These are phyloP conservation scores for Agrocybe praecox DNA, from an alignment of 768 basidiomycete genomes.

Conservation along the genomic window DNA sequence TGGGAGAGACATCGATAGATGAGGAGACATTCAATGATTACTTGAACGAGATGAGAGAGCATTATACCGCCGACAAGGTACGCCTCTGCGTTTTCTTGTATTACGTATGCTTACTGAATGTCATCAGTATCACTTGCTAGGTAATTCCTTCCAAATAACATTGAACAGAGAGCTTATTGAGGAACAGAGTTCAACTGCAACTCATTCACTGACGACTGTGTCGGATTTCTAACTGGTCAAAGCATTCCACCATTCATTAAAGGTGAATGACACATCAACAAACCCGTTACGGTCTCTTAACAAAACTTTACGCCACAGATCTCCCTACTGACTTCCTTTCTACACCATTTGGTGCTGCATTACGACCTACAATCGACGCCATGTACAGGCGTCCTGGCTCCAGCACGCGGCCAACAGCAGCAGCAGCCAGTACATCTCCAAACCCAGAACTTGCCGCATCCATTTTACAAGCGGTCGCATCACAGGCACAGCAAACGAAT, in stretches of 20 bases:
- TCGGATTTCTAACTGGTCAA: conserved; percentile 85
- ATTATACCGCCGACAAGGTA: conserved; percentile 91
- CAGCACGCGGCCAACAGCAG: conserved; percentile 34
- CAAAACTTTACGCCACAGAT: conserved; percentile 38
- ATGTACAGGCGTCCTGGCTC: conserved; percentile 75
- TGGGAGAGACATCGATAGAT: conserved; percentile 83
- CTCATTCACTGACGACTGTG: conserved; percentile 86
- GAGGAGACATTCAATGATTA: conserved; percentile 88
- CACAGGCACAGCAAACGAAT: conserved; percentile 42
- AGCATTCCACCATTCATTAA: conserved; percentile 83
- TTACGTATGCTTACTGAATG: not conserved
- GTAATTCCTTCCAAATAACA: conserved; percentile 60
- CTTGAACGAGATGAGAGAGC: conserved; percentile 67
- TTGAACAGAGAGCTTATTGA: conserved; percentile 57
- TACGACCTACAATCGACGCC: conserved; percentile 88
- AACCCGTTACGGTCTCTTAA: not conserved
- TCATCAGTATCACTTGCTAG: conserved; percentile 81
- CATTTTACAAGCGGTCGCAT: conserved; percentile 58
- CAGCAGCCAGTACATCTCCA: conserved; percentile 33
- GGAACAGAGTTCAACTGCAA: conserved; percentile 89
- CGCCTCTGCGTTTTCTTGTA: conserved; percentile 18
- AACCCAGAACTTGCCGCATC: conserved; percentile 54
- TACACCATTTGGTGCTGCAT: conserved; percentile 83
- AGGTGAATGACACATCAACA: conserved; percentile 45
- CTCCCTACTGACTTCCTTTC: conserved; percentile 85